These are phyloP conservation scores for Diaporthe ampelina DNA, from an alignment of 2,329 filamentous ascomycete species.

Conservation along the genomic window DNA sequence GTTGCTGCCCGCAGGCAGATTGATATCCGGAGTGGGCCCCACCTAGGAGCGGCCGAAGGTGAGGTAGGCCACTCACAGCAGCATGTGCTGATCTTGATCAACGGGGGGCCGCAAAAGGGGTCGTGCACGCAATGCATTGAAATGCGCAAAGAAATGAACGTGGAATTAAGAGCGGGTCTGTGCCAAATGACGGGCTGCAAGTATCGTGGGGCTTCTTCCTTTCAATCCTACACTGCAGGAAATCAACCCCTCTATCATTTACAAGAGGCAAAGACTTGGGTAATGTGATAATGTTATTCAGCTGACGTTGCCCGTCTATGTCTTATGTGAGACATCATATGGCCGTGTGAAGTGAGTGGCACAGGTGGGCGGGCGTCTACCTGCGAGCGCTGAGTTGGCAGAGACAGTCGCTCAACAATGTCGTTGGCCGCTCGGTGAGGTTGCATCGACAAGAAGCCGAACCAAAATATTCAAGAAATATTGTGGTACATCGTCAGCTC, in stretches of 20 bases:
- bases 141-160: constrained; percentile 35
- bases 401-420: background rate
- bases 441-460: constrained; percentile 9
- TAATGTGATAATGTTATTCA: too few species aligned
- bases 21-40: background rate
- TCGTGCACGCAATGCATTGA: constrained; percentile 34
- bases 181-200: constrained; percentile 39
- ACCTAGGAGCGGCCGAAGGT: constrained; percentile 29
- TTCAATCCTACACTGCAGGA: constrained; percentile 25
- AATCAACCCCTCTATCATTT: constrained; percentile 16
- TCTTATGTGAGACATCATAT: background rate
- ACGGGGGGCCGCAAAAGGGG: constrained; percentile 32
- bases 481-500: constrained; percentile 7
- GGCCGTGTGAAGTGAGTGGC: background rate
- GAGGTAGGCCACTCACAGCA: background rate
- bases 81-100: constrained; percentile 20
- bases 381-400: background rate
- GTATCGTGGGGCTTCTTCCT: constrained; percentile 24
- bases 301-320: background rate
- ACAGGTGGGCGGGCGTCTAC: background rate
- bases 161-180: constrained; percentile 42
- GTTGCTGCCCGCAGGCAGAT: background rate
- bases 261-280: background rate
- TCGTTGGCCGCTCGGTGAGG: background rate
- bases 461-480: constrained; percentile 19